Evolutionary conservation across 192 early-diverging fungal genomes (phyloP), one percentile per base, ranked within the genome.

Genomic region (Haplosporangium gracile): DNA sequence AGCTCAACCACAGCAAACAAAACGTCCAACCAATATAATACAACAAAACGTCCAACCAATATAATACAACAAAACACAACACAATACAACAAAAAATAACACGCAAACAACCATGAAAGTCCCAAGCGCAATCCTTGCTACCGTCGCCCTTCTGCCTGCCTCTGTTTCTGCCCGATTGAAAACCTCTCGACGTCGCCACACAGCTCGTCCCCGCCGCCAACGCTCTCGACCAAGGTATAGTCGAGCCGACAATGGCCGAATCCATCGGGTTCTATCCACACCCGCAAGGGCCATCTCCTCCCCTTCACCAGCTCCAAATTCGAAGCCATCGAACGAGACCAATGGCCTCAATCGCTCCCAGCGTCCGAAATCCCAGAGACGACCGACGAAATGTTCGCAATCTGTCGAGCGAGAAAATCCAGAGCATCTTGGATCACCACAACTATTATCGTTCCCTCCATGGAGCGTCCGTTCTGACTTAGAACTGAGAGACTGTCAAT

Each of bases 371-470:
- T 51, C 15, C 32, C 49, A 1, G 32, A 16, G 8, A 57, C 55
- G 0, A 20, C n/a, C 9, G 36, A n/a, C 74, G 43, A 47, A 45
- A 68, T 20, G 15, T 51, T 51, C 18, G 49, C 5, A 18, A 18
- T 51, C 18, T 51, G 16, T 22, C 26, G 10, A 1, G 10, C 26
- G 65, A 68, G 7, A 70, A 53, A 40, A 26, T 39, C 20, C 13
- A 55, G 16, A 36, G 36, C n/a, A 83, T 91, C 68, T 26, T 91
- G 32, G n/a, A 63, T 0, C 24, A 57, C 5, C 82, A 82, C 16
- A 91, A 91, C 70, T 57, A 80, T 1, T 40, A 53, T n/a, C 80
- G 88, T 38, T 75, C 78, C 0, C 69, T 39, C 18, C 90, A 91
- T 51, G 65, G 79, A 13, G 70, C 80, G 13, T 79, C 88, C 22